Evolutionary conservation across 1,139 yeast genomes (phyloP).

Genomic region (Ogataea hybrid): DNA sequence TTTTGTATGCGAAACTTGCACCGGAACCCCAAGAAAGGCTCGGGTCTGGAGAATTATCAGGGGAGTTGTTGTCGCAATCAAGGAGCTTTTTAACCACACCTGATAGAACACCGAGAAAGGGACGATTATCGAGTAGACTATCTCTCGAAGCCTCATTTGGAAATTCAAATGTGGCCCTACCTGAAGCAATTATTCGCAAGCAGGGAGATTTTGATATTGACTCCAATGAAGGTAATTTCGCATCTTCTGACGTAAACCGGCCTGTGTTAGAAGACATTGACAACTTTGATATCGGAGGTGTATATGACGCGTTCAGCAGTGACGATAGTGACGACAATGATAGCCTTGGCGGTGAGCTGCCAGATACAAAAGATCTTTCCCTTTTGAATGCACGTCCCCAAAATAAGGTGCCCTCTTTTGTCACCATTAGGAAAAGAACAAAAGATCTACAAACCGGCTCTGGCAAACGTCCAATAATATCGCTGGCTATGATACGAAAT

Average conservation of each 20-base stretch:
- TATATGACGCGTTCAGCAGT: background rate
- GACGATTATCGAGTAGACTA: conserved; percentile 22
- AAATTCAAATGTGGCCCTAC: conserved; percentile 31
- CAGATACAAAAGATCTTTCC: conserved; percentile 12
- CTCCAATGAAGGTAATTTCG: conserved; percentile 9
- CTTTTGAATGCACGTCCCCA: conserved; percentile 4
- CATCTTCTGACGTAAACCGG: background rate
- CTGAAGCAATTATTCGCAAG: conserved; percentile 31
- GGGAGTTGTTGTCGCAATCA: no score
- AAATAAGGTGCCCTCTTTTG: conserved; percentile 11
- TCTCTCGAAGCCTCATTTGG: conserved; percentile 22
- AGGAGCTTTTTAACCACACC: conserved; percentile 1
- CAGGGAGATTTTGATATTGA: conserved; percentile 26
- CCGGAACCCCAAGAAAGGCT: background rate
- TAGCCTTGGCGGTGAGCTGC: conserved; percentile 12
- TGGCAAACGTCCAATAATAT: conserved; percentile 11
- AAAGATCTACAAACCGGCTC: background rate
- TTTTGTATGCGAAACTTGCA: conserved; percentile 13
- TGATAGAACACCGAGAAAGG: conserved; percentile 21
- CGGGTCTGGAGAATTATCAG: background rate
- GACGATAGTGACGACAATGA: conserved; percentile 10
- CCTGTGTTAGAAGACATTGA: conserved; percentile 7
- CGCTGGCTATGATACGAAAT: conserved; percentile 16
- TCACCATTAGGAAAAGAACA: conserved; percentile 14
- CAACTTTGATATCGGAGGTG: conserved; percentile 11